Base-by-base conservation (phyloP, 352 stramenopile genomes). In the Phytophthora cactorum region DNA sequence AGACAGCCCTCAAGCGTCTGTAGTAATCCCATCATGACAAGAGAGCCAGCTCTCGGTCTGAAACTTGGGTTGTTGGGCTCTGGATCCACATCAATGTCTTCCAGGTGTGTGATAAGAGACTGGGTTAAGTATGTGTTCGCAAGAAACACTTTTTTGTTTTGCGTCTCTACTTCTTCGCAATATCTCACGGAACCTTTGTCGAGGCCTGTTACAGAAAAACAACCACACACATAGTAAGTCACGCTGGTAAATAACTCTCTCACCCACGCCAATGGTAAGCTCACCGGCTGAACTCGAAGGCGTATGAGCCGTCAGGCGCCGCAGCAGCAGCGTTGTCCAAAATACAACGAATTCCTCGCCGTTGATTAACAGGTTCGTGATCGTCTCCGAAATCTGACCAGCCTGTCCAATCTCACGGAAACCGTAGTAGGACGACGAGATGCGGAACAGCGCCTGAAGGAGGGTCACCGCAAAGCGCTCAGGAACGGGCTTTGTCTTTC, bases 21-120 rank as follows among this genome's bases (percentile, higher is more conserved):
- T 41, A 97, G 83, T 52, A 97, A 66, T 1, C 90, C 91, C 88
- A 98, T 97, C 52, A 98, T 78, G 39, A 97, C 89, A 39, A 98
- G 80, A 28, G 89, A 86, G 0, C 87, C 88, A 53, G 47, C 68
- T 17, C 31, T 66, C 4, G 51, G 59, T 11, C 50, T 53, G 3
- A 52, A 34, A 53, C 29, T 50, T 7, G 58, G 46, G 63, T 39
- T 71, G n/a, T 59, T 64, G 14, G 52, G 47, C 8, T 60, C 59
- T 7, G 72, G 72, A 44, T 84, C 75, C 28, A 90, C 64, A 22
- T 88, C 75, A 22, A 92, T 80, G 63, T 79, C 73, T 34, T 86
- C 72, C n/a, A 96, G 46, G 28, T 86, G 80, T 2, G 53, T 74
- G 5, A 94, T 71, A 11, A 96, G 75, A 5, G 85, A 86, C 29